Evolutionary conservation across 1,284 basidiomycete species (phyloP).

Genomic region (Butyriboletus appendiculatus): DNA sequence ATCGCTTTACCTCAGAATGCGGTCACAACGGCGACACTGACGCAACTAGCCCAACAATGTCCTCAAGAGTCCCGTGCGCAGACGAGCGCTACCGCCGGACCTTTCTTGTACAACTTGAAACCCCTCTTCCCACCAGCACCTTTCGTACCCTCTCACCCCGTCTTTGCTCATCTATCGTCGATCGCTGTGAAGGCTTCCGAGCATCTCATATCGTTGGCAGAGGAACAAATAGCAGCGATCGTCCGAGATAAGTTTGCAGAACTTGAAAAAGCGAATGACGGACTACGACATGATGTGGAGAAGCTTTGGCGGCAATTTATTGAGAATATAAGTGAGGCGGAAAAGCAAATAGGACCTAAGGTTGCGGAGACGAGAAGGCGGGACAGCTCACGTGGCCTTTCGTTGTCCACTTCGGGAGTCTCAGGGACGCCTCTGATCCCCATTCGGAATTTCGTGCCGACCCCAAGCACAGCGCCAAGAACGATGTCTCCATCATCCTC

Average conservation of each 20-base stretch:
- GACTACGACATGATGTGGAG: conserved; percentile 60
- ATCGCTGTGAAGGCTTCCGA: conserved; percentile 58
- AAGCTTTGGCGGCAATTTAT: conserved; percentile 62
- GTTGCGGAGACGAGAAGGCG: conserved; percentile 18
- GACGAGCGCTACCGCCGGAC: conserved; percentile 36
- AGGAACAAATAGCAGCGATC: conserved; percentile 57
- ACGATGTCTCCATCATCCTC: conserved; percentile 37
- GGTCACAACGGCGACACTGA: conserved; percentile 17
- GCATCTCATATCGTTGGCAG: conserved; percentile 53
- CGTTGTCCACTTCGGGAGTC: conserved; percentile 13
- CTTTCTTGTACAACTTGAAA: conserved; percentile 48
- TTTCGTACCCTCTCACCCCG: conserved; percentile 72
- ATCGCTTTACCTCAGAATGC: conserved; percentile 44
- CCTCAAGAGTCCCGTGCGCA: conserved; percentile 31
- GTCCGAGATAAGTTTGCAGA: conserved; percentile 57
- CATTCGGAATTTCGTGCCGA: conserved; percentile 58
- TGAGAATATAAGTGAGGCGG: conserved; percentile 49
- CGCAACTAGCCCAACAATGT: conserved; percentile 17
- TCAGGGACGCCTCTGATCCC: conserved; percentile 30
- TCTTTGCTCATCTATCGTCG: conserved; percentile 64
- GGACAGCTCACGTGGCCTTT: conserved; percentile 27
- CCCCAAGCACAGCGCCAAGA: conserved; percentile 40
- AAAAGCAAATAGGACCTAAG: conserved; percentile 39
- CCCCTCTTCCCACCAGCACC: conserved; percentile 73
- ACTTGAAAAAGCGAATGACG: conserved; percentile 55